Conservation (phyloP, 176 grass and related monocot species). For the Aechmea fasciata region DNA sequence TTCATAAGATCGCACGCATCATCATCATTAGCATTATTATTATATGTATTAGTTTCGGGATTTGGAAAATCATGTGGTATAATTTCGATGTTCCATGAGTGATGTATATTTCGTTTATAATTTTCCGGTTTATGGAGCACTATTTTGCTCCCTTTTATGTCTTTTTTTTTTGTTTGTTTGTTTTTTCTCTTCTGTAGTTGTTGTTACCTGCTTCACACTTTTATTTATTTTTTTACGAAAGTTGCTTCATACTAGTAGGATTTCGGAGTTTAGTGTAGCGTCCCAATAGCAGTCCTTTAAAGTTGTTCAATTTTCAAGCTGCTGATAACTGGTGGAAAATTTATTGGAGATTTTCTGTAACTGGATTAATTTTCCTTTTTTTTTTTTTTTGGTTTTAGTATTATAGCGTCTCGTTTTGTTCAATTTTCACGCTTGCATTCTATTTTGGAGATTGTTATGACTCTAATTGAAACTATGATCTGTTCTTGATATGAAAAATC, state of each 20-base stretch:
- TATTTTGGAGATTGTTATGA: background rate
- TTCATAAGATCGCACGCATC: background rate
- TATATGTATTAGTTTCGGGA: no score
- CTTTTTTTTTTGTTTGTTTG: no score
- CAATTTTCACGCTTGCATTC: background rate
- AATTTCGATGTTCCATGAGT: no score
- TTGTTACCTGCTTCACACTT: no score
- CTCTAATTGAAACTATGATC: background rate
- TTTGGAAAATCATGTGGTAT: no score
- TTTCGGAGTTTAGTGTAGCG: background rate
- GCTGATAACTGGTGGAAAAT: background rate
- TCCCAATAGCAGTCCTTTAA: background rate
- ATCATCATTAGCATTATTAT: no score
- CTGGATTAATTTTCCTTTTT: background rate
- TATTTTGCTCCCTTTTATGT: no score
- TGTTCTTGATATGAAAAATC: background rate
- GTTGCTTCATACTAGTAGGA: no score
- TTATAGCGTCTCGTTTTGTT: background rate
- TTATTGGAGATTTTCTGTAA: background rate
- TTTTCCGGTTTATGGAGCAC: no score
- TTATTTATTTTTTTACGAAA: no score
- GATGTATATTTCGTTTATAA: no score
- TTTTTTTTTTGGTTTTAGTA: background rate
- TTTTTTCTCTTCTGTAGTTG: no score
- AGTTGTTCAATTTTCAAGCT: background rate